Percentiles rank a stretch among this genome's conserved stretches.
phyloP scores from a whole-genome alignment of 768 basidiomycete genomes.

The Antrodiella citrinella region DNA sequence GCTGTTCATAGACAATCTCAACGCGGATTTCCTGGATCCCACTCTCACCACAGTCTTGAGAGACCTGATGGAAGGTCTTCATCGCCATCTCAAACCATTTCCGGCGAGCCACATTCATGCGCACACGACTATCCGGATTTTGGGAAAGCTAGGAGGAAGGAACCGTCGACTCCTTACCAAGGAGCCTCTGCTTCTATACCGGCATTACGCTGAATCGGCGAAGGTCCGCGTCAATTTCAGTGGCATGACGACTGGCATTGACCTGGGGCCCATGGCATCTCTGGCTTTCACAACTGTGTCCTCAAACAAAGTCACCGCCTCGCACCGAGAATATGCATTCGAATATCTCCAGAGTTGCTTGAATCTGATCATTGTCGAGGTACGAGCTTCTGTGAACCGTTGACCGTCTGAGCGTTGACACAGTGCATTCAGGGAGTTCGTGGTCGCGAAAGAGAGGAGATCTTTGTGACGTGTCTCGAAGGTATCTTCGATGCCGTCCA shows the following conservation, averaged over 20 bases:
- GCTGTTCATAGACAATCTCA: constrained; percentile 98
- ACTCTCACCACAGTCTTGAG: constrained; percentile 87
- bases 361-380: constrained; percentile 70
- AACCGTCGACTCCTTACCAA: constrained; percentile 82
- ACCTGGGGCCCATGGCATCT: constrained; percentile 54
- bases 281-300: constrained; percentile 59
- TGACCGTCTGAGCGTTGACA: too few species aligned
- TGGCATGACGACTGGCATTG: constrained; percentile 53
- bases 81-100: constrained; percentile 82
- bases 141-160: constrained; percentile 93
- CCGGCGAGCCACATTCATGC: constrained; percentile 86
- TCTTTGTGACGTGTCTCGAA: constrained; percentile 63
- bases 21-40: constrained; percentile 95
- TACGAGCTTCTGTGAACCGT: constrained; percentile 26
- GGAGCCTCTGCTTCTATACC: constrained; percentile 69
- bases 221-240: constrained; percentile 68
- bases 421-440: constrained; percentile 46
- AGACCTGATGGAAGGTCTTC: constrained; percentile 91
- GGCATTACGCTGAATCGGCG: constrained; percentile 61
- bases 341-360: constrained; percentile 64
- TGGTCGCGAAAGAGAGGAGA: constrained; percentile 65
- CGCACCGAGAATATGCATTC: constrained; percentile 54
- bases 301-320: constrained; percentile 16
- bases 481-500: constrained; percentile 74
- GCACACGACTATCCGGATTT: constrained; percentile 90